Conservation (phyloP, 2,329 filamentous ascomycete species). For the Fusarium circinatum region DNA sequence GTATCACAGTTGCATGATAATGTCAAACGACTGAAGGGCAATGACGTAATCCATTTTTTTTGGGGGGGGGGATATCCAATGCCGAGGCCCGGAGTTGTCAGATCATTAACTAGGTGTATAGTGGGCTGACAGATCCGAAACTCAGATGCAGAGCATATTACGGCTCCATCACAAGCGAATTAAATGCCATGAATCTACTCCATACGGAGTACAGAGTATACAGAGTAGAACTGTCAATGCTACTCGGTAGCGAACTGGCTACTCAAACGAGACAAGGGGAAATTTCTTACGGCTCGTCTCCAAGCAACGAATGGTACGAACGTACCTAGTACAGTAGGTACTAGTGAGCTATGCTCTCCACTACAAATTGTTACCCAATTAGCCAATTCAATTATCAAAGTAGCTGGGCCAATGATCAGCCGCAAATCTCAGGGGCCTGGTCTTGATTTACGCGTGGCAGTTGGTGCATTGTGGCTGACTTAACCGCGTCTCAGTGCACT, state of each 20-base stretch:
- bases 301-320: conserved; percentile 5
- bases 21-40: conserved; percentile 9
- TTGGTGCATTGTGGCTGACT: conserved; percentile 20
- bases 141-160: conserved; percentile 17
- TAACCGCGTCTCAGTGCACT: conserved; percentile 37
- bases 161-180: conserved; percentile 18
- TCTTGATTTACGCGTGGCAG: conserved; percentile 2
- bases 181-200: background rate
- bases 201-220: no score
- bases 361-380: background rate
- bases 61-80: background rate
- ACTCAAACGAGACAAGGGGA: conserved; percentile 22
- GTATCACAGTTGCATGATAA: conserved; percentile 4
- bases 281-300: conserved; percentile 1
- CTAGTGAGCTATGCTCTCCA: background rate
- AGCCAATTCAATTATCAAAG: conserved; percentile 35
- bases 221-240: background rate
- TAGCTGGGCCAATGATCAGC: background rate
- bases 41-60: conserved; percentile 43
- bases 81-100: conserved; percentile 12
- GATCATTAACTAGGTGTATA: background rate
- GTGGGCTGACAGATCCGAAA: conserved; percentile 32
- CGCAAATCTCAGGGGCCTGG: background rate
- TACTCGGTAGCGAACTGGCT: conserved; percentile 24
- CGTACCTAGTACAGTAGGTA: no score